Evolutionary conservation across 768 basidiomycete genomes (phyloP).

Genomic region (Lactarius evosmus): DNA sequence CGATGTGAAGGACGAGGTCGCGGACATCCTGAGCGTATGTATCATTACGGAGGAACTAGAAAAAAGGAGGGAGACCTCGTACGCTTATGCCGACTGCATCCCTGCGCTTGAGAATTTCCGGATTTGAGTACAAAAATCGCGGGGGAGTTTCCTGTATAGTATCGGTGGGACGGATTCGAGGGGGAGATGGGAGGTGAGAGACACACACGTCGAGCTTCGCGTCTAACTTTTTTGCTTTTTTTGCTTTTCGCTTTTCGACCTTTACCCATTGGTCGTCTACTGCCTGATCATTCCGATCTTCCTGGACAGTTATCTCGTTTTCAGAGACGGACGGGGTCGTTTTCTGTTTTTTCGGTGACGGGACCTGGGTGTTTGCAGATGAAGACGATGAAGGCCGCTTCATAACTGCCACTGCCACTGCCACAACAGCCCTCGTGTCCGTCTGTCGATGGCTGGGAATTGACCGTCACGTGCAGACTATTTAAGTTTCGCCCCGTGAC

Average conservation of each 20-base stretch:
- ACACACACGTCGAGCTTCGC: constrained; percentile 59
- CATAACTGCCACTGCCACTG: constrained; percentile 1
- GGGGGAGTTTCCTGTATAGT: constrained; percentile 51
- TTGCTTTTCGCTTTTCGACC: constrained; percentile 67
- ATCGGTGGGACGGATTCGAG: constrained; percentile 24
- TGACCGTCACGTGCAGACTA: neutral
- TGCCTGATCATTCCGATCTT: neutral
- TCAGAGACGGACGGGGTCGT: neutral
- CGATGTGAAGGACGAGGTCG: constrained; percentile 78
- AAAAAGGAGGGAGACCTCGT: constrained; percentile 32
- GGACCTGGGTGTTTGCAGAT: neutral
- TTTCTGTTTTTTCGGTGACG: constrained; percentile 13
- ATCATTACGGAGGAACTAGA: neutral
- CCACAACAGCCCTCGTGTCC: neutral
- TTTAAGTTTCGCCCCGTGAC: neutral
- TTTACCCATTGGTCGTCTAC: constrained; percentile 51
- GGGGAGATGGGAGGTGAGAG: constrained; percentile 23
- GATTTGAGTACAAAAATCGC: constrained; percentile 76
- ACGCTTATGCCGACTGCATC: constrained; percentile 82
- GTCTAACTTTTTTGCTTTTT: constrained; percentile 61
- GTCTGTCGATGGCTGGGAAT: neutral
- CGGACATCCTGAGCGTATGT: constrained; percentile 66
- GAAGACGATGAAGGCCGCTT: constrained; percentile 11
- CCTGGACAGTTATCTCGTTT: neutral
- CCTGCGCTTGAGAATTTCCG: constrained; percentile 68